Evolutionary conservation across 805 yeast genomes (phyloP), one percentile per base, ranked within the genome.

Genomic region (Suhomyces tanzawaensis): DNA sequence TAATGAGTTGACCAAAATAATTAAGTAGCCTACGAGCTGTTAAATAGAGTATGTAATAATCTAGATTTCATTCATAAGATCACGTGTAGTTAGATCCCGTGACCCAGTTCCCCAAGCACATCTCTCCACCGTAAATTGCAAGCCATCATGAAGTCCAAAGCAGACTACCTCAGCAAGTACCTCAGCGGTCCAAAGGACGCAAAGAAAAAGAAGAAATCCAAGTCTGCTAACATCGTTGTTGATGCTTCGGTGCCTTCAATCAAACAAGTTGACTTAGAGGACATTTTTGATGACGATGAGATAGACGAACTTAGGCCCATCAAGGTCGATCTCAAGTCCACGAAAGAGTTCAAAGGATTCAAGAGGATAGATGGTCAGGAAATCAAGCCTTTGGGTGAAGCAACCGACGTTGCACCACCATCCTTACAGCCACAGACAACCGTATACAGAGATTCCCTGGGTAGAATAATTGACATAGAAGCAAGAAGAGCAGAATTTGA

Each of bases 371-470:
- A 67, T 37, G 52, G 49, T 36, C 60, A 62, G 6, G 36, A 41
- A 29, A 6, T 36, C 7, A 7, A 9, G 14, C 12, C 27, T n/a
- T 24, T n/a, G 12, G 29, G 22, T n/a, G 19, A 33, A 18, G 18
- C 11, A 6, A 15, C 25, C 7, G 36, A 18, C 29, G 23, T 36
- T 32, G 27, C 30, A 19, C 29, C 23, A 4, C 36, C 39, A 3
- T 36, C 28, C 3, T 14, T 24, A 15, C 29, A 32, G 14, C 28
- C 33, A 15, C 23, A 19, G 17, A 9, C 60, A 28, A 79, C 84
- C 0, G 64, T 78, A 0, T 75, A 73, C 49, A 72, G 93, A 66
- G 91, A 85, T 52, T 61, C 73, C 2, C 52, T 70, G 1, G 95
- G 95, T 13, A 62, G 74, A 22, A 66, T 64, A 15, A 61, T 82